A percentile compares a stretch with the other conserved stretches of the same genome.
Conservation (phyloP, 192 early-diverging fungal genomes). For the Linnemannia elongata region DNA sequence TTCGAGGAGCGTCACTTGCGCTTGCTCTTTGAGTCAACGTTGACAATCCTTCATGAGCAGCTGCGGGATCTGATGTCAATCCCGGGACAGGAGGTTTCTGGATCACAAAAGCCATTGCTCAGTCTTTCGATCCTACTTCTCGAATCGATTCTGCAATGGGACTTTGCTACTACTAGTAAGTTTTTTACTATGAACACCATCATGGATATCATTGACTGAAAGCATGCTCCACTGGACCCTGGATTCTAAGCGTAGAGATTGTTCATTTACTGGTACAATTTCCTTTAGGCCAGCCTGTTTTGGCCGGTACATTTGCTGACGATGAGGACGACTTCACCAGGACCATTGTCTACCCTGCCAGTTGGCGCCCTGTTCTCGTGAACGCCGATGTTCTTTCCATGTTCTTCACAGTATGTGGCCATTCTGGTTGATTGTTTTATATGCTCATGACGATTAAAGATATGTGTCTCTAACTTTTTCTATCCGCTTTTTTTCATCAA, state of each 20-base stretch:
- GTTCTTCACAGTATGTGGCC: conserved; percentile 71
- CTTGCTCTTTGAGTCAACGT: conserved; percentile 64
- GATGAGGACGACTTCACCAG: conserved; percentile 43
- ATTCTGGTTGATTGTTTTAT: neutral
- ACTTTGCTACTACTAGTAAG: conserved; percentile 48
- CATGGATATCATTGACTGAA: neutral
- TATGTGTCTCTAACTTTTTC: neutral
- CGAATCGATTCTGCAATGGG: conserved; percentile 55
- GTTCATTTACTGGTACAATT: neutral
- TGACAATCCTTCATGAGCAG: conserved; percentile 64
- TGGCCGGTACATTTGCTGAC: conserved; percentile 57
- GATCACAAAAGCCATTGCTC: conserved; percentile 38
- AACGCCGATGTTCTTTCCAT: conserved; percentile 70
- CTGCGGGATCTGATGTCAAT: conserved; percentile 44
- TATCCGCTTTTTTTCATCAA: neutral
- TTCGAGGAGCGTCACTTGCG: conserved; percentile 73
- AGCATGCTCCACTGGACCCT: neutral
- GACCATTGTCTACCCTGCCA: conserved; percentile 57
- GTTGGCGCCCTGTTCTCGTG: conserved; percentile 68
- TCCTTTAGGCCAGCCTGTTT: conserved; percentile 42
- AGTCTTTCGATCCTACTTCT: conserved; percentile 45
- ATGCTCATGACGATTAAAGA: too few species aligned
- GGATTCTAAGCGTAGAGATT: neutral
- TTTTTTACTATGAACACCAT: neutral
- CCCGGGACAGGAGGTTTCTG: conserved; percentile 46